Percentiles rank a stretch among this genome's conserved stretches.
phyloP scores from a whole-genome alignment of 1,139 yeast genomes.

The Sugiyamaella japonica region DNA sequence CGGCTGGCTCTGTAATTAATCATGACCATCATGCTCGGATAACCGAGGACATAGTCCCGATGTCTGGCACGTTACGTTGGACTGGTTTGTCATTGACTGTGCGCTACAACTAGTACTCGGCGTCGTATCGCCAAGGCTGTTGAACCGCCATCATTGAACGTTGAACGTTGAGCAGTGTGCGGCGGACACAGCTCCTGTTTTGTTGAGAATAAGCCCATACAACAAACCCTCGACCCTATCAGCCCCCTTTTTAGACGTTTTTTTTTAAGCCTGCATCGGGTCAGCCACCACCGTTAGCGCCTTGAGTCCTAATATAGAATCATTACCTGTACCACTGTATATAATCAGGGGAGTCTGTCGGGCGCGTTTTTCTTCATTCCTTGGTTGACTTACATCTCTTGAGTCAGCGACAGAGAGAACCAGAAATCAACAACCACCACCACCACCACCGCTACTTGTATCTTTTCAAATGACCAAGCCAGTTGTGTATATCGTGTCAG shows the following conservation, averaged over 20 bases:
- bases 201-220: neutral
- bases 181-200: neutral
- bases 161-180: neutral
- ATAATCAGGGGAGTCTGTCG: neutral
- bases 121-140: too few species aligned
- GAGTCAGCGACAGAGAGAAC: neutral
- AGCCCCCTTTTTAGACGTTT: neutral
- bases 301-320: too few species aligned
- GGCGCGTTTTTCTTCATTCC: neutral
- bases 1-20: too few species aligned
- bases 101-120: too few species aligned
- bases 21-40: too few species aligned
- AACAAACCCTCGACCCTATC: neutral
- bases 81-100: too few species aligned
- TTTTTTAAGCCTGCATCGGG: neutral
- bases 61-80: too few species aligned
- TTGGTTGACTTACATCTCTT: neutral
- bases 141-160: too few species aligned
- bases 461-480: slow-evolving; percentile 3
- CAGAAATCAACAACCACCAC: neutral
- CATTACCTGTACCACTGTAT: neutral
- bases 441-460: neutral
- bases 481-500: slow-evolving; percentile 82
- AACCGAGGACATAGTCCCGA: too few species aligned
- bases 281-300: neutral